These are phyloP conservation scores for Luffa acutangula DNA, from an alignment of 306 rosid genomes.

Conservation along the genomic window DNA sequence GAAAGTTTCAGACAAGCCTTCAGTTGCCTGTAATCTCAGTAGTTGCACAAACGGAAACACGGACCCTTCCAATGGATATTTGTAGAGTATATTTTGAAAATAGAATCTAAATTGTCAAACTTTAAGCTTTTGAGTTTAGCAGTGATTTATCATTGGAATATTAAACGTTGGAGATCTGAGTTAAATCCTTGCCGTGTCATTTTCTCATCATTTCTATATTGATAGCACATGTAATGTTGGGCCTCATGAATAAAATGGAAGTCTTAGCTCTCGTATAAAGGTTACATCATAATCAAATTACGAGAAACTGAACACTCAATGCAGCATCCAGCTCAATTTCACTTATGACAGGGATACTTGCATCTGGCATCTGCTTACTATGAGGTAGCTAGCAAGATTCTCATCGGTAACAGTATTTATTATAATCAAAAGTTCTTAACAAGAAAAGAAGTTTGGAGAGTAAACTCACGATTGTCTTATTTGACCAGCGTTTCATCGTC, in stretches of 20 bases:
- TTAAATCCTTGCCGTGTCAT: not conserved
- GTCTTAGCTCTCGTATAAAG: not conserved
- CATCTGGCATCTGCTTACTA: not conserved
- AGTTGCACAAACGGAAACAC: not conserved
- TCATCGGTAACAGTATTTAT: not conserved
- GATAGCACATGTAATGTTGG: not conserved
- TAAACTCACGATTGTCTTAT: not conserved
- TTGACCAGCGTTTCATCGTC: not conserved
- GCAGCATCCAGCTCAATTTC: not conserved
- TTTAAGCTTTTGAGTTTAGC: not conserved
- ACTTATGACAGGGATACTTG: not conserved
- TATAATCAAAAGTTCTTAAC: not conserved
- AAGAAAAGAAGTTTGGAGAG: slow-evolving; percentile 1
- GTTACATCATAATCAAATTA: not conserved
- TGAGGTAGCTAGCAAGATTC: not conserved
- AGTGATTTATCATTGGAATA: not conserved
- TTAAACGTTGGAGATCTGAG: not conserved
- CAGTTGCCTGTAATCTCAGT: not conserved
- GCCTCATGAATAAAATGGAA: not conserved
- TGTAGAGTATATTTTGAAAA: not conserved
- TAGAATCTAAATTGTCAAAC: not conserved
- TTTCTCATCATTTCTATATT: not conserved
- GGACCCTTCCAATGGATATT: not conserved
- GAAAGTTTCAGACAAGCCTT: not conserved
- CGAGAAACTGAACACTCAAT: not conserved